Base-by-base conservation (phyloP, 2,329 filamentous ascomycete genomes). In the Talaromyces sp. region DNA sequence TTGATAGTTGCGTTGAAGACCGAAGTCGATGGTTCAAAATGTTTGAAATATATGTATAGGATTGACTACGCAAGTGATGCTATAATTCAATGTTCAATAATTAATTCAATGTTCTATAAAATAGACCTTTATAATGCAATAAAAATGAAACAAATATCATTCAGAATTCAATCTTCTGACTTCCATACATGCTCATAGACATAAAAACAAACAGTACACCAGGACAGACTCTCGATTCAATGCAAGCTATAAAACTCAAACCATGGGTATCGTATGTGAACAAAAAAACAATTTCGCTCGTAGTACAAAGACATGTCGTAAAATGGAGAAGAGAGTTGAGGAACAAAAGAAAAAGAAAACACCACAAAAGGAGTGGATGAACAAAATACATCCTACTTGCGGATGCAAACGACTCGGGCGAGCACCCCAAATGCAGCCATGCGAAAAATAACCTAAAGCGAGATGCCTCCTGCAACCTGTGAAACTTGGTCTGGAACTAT, bases 391-490 rank as follows among this genome's bases (percentile, higher is more conserved):
- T 19, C 19, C 27, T 25, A 19, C 27, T 56, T 19, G 39, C 54
- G 13, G 27, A 56, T 56, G 54, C 30, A 56, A 63, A 63, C 27
- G 55, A 51, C 63, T 62, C 51, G 63, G 11, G 8, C 28, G 28
- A 30, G 61, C 61, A 59, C 57, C 55, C 56, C 62, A n/a, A 54
- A 57, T 52, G 36, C 61, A 44, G 28, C 59, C 66, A 59, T 65
- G 57, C 63, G 60, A 55, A 58, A 22, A 32, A 36, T 33, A 27
- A 42, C 13, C 30, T n/a, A 36, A 56, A 39, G n/a, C 9, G 19
- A 56, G 30, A 56, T 56, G 54, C 30, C 54, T 28, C 54, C 54
- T 54, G 27, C 27, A 54, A 54, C 52, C 52, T 47, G 44, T 25
- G 22, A 32, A n/a, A 32, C n/a, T 47, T 47, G 44, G 44, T 47